Conservation (phyloP, 2,329 filamentous ascomycete species). For the Colletotrichum orchidophilum region DNA sequence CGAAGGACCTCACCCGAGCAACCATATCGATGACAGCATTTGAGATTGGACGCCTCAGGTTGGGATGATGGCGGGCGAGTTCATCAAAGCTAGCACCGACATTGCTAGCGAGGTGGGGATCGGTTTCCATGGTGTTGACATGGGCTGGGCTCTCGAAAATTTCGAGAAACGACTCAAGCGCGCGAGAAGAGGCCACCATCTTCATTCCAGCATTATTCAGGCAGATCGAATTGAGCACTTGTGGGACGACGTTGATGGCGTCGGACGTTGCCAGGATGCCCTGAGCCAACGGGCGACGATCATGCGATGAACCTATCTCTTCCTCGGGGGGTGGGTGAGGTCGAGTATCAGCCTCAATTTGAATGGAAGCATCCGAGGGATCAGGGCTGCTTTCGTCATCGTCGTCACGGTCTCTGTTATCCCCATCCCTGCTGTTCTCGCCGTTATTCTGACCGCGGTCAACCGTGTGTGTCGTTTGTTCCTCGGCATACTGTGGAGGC, state of each 20-base stretch:
- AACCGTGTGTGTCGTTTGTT: slow-evolving; percentile 27
- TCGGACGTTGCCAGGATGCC: slow-evolving; percentile 90
- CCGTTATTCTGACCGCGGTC: slow-evolving; percentile 28
- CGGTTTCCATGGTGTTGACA: slow-evolving; percentile 82
- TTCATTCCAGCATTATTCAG: slow-evolving; percentile 88
- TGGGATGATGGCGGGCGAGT: slow-evolving; percentile 90
- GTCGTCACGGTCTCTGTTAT: slow-evolving; percentile 33
- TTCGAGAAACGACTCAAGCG: slow-evolving; percentile 88
- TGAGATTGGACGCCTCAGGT: slow-evolving; percentile 81
- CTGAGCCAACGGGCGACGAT: slow-evolving; percentile 59
- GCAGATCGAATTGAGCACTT: slow-evolving; percentile 92
- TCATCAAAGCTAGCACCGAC: slow-evolving; percentile 93
- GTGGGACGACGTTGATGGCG: slow-evolving; percentile 86
- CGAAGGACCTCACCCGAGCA: slow-evolving; percentile 79
- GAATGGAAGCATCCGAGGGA: slow-evolving; percentile 50
- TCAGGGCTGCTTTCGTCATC: slow-evolving; percentile 49
- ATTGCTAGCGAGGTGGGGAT: slow-evolving; percentile 73
- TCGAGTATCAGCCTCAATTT: slow-evolving; percentile 49
- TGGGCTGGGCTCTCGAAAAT: slow-evolving; percentile 96
- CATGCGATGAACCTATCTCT: slow-evolving; percentile 45
- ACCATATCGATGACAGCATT: slow-evolving; percentile 91
- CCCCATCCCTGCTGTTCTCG: slow-evolving; percentile 35
- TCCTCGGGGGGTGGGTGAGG: slow-evolving; percentile 64
- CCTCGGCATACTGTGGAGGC: slow-evolving; percentile 37
- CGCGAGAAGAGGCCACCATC: slow-evolving; percentile 84